Base-by-base conservation (phyloP, 1,139 yeast species). In the Protomyces gravidus region DNA sequence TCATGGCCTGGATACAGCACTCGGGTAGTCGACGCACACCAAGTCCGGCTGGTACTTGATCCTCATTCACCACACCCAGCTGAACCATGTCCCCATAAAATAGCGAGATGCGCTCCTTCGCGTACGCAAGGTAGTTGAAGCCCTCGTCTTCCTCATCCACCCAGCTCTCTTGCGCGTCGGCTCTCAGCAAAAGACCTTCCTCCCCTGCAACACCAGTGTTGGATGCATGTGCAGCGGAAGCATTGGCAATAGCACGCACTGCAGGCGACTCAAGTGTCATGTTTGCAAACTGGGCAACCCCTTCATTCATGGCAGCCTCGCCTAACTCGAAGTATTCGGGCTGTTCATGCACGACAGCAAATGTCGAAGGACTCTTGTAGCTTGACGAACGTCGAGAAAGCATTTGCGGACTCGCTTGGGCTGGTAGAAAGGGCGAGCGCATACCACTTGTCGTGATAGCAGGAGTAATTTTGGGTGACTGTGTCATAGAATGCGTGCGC, bases 41-140 rank as follows among this genome's bases (percentile, higher is more conserved):
- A 9, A 55, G 21, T 4, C 42, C 58, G 5, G 6, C 30, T 2
- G 58, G 58, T 46, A 57, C 48, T 9, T 57, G 57, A 4, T 19
- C 50, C 17, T 23, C 59, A 3, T 21, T 17, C 26, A 83, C 65
- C 9, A 89, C 65, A 0, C 86, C 88, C 52, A 86, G 76, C 56
- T 80, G 79, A 40, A 85, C 73, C 68, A 87, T 69, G 70, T 92
- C 97, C 17, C 89, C 89, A 76, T 90, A 77, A 57, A 85, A 80
- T 28, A 89, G 72, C 13, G 81, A 82, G 6, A 85, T 78, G 72
- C 90, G 90, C 66, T 90, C 89, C 58, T 80, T 78, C 4, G 95
- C 76, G 71, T 89, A 92, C 61, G 79, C 78, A 64, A 87, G 70
- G 70, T 89, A 88, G 69, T 89, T 90, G 69, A 92, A 92, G 52